Evolutionary conservation across 805 yeast species (phyloP), one percentile per base, ranked within the genome.

Genomic region (Kluyveromyces starmeri): DNA sequence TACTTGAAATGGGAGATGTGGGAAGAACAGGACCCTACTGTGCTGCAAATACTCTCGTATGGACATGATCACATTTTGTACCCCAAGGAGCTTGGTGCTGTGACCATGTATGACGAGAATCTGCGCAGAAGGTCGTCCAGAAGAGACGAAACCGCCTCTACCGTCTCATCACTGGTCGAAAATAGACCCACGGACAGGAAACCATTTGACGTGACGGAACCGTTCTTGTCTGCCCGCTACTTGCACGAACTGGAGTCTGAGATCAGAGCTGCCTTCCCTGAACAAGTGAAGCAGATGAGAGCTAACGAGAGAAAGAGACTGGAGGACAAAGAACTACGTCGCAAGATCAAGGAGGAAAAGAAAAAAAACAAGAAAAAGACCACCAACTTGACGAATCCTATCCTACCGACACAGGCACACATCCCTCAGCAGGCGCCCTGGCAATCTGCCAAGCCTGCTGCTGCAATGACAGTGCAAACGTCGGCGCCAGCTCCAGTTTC

Each of bases 1-100:
- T 56, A 62, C 37, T 42, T 45, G 17, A 46, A 44, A 34, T 58
- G 63, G 63, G 53, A 53, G 32, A 58, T 51, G 39, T 52, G 56
- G 57, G 53, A 53, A 21, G 51, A 54, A 38, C 55, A 50, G 37
- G 28, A 33, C 17, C 27, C 36, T n/a, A 29, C 28, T 7, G 31
- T 42, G 17, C 27, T 48, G n/a, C 45, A 47, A 20, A 28, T 40
- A 19, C 13, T 48, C 4, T 39, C 50, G 4, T 30, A 21, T 24
- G 39, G 30, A 3, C 36, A 33, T 19, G 33, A 30, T 13, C 33
- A 30, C 33, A 6, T 22, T 10, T 12, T 30, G 11, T 21, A 25
- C 14, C 33, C 33, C 17, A 30, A 18, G 22, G 33, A 30, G 12
- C 33, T 30, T 7, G 33, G 33, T 5, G 33, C 23, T 20, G 33